A percentile compares a stretch with the other conserved stretches of the same genome.
These are phyloP conservation scores for Hamigera avellanea DNA, from an alignment of 495 filamentous ascomycete species.

Conservation along the genomic window DNA sequence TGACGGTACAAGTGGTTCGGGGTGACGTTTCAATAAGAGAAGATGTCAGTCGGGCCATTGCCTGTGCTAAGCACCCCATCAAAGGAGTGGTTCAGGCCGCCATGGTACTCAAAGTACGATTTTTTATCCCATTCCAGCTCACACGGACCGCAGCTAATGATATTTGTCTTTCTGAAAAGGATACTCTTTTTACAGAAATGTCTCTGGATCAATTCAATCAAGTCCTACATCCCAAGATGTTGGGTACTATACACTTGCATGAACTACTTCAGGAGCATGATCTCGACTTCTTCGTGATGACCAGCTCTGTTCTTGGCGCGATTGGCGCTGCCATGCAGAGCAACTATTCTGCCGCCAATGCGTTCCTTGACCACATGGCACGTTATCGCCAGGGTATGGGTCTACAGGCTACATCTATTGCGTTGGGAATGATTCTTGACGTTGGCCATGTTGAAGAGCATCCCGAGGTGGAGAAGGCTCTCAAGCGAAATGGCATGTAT, in stretches of 20 bases:
- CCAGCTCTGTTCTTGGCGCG: conserved; percentile 14
- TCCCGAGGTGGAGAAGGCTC: too few relatives aligned
- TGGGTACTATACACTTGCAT: conserved; percentile 14
- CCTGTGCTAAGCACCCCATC: background rate
- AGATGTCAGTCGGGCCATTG: background rate
- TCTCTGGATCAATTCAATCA: background rate
- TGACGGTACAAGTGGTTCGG: too few relatives aligned
- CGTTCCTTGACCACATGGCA: conserved; percentile 21
- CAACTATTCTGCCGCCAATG: conserved; percentile 21
- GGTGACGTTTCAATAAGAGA: too few relatives aligned
- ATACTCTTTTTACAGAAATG: background rate
- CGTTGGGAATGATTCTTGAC: conserved; percentile 20
- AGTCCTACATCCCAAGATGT: conserved; percentile 10
- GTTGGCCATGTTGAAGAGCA: too few relatives aligned
- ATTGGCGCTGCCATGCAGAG: conserved; percentile 21
- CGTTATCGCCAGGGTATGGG: conserved; percentile 15
- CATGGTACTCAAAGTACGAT: too few relatives aligned
- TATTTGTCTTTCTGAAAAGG: too few relatives aligned
- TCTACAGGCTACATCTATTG: conserved; percentile 14
- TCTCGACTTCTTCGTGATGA: conserved; percentile 22
- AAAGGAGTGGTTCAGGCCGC: too few relatives aligned
- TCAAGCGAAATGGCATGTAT: too few relatives aligned
- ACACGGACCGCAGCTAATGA: too few relatives aligned
- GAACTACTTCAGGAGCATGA: conserved; percentile 7
- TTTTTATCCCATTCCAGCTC: too few relatives aligned